Percentiles rank a stretch among this genome's conserved stretches.
phyloP scores from a whole-genome alignment of 169 alveolate species.

The Plasmodium reichenowi region DNA sequence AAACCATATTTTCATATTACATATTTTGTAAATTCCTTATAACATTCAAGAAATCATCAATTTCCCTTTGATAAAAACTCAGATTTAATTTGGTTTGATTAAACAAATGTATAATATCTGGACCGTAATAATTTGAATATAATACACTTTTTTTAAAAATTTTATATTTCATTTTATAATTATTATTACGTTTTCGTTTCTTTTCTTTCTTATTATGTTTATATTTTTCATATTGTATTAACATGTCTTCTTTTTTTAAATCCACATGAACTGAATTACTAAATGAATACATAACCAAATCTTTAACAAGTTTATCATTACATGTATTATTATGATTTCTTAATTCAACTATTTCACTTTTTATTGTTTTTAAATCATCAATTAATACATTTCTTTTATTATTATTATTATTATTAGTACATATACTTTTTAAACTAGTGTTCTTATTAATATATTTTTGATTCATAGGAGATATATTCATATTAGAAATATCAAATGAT shows the following conservation, averaged over 20 bases:
- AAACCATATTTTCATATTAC: slow-evolving; percentile 14
- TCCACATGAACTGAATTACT: slow-evolving; percentile 14
- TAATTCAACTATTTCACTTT: background rate
- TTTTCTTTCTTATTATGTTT: slow-evolving; percentile 16
- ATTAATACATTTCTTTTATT: background rate
- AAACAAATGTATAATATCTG: slow-evolving; percentile 14
- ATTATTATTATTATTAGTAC: background rate
- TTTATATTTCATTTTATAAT: slow-evolving; percentile 12
- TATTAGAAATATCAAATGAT: too few relatives aligned
- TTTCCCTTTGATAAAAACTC: slow-evolving; percentile 65
- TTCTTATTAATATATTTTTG: background rate
- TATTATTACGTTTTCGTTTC: slow-evolving; percentile 24
- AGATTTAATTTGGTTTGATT: slow-evolving; percentile 47
- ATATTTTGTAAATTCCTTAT: slow-evolving; percentile 69
- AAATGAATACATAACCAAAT: background rate
- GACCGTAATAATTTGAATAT: slow-evolving; percentile 33
- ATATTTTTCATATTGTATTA: slow-evolving; percentile 55
- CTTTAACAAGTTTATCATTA: background rate
- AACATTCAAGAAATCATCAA: slow-evolving; percentile 57
- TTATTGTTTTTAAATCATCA: background rate
- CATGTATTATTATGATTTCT: background rate
- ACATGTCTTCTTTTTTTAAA: slow-evolving; percentile 25
- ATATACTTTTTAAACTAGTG: background rate
- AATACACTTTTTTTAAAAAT: slow-evolving; percentile 51
- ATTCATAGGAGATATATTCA: too few relatives aligned